Percentiles rank a stretch among this genome's conserved stretches.
Evolutionary conservation across 257 asterid genomes (phyloP).

Genomic region (Coffea canephora): DNA sequence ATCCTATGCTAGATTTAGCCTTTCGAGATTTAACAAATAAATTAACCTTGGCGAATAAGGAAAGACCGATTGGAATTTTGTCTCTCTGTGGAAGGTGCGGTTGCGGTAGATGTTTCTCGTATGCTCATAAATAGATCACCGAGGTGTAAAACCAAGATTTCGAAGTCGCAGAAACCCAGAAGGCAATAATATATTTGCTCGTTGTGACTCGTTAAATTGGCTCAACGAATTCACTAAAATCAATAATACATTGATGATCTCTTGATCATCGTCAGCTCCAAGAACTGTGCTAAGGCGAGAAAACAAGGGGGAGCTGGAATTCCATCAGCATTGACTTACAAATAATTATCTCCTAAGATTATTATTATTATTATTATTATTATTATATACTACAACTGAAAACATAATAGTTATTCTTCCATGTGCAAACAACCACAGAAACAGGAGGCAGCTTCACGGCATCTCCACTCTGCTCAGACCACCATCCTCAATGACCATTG

Average conservation of each 20-base stretch:
- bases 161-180: neutral
- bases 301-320: neutral
- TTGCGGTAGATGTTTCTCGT: too few species aligned
- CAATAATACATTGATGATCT: neutral
- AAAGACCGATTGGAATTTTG: too few species aligned
- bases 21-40: too few species aligned
- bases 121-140: too few species aligned
- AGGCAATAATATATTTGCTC: neutral
- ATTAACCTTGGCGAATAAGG: too few species aligned
- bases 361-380: neutral
- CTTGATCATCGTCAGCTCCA: neutral
- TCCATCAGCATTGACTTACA: neutral
- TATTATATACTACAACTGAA: slow-evolving; percentile 4
- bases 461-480: slow-evolving; percentile 9
- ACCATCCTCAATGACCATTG: slow-evolving; percentile 66
- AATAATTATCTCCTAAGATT: slow-evolving; percentile 9
- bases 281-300: neutral
- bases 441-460: slow-evolving; percentile 27
- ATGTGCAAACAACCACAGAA: slow-evolving; percentile 29
- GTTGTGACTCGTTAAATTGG: neutral
- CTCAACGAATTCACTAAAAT: neutral
- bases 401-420: slow-evolving; percentile 32
- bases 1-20: too few species aligned
- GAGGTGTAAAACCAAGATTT: too few species aligned
- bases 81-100: too few species aligned